Percentiles rank a stretch among this genome's conserved stretches.
These are phyloP conservation scores for Avena atlantica DNA, from an alignment of 176 grass and related monocot species.

Conservation along the genomic window DNA sequence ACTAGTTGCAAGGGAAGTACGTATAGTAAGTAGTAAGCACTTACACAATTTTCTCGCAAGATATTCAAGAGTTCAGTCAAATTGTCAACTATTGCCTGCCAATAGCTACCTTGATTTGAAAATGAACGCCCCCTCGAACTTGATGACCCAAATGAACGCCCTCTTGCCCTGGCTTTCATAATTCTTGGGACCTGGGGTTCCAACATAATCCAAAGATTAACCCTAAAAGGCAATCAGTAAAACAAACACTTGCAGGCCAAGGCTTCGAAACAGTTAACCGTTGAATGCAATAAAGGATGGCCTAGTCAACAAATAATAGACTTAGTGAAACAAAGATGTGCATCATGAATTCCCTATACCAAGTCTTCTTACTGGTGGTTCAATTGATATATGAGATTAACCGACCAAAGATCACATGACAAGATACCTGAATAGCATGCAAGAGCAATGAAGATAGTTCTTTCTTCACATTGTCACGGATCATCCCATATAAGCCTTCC, in stretches of 20 bases:
- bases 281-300: slow-evolving; percentile 22
- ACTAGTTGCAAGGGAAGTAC: slow-evolving; percentile 12
- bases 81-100: slow-evolving; percentile 71
- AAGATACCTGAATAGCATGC: slow-evolving; percentile 77
- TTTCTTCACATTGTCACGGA: slow-evolving; percentile 85
- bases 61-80: slow-evolving; percentile 68
- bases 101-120: slow-evolving; percentile 76
- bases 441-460: slow-evolving; percentile 77
- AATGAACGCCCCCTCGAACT: slow-evolving; percentile 68
- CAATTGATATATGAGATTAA: slow-evolving; percentile 26
- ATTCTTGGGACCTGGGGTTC: slow-evolving; percentile 74
- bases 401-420: slow-evolving; percentile 6
- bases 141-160: slow-evolving; percentile 71
- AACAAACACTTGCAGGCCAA: neutral
- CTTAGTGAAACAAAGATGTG: slow-evolving; percentile 25
- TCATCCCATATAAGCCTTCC: slow-evolving; percentile 87
- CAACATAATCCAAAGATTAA: slow-evolving; percentile 35
- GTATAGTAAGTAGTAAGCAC: slow-evolving; percentile 37
- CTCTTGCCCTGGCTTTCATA: slow-evolving; percentile 80
- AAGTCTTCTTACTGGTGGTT: slow-evolving; percentile 6
- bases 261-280: slow-evolving; percentile 15
- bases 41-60: slow-evolving; percentile 89
- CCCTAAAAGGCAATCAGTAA: slow-evolving; percentile 5
- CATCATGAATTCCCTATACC: slow-evolving; percentile 13
- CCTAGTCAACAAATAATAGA: slow-evolving; percentile 18